Percentiles rank a stretch among this genome's conserved stretches.
phyloP scores from a whole-genome alignment of 352 stramenopile species.

The Pythium apleroticum region DNA sequence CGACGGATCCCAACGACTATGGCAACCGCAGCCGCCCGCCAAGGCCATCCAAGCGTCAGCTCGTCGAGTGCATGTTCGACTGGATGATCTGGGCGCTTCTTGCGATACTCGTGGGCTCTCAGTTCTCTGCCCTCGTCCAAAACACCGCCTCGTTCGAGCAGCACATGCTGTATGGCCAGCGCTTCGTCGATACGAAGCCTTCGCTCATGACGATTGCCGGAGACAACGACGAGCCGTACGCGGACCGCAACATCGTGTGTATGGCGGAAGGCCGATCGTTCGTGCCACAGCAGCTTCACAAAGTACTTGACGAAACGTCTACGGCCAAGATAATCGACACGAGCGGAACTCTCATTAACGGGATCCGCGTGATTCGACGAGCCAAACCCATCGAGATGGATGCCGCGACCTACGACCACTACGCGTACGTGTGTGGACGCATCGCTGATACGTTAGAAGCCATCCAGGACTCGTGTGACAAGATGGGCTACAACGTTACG shows the following conservation, averaged over 20 bases:
- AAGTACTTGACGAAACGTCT: constrained; percentile 9
- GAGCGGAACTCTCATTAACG: constrained; percentile 13
- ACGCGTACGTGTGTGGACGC: constrained; percentile 14
- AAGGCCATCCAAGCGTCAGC: constrained; percentile 1
- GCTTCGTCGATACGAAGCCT: not conserved
- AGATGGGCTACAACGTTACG: constrained; percentile 25
- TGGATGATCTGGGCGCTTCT: constrained; percentile 32
- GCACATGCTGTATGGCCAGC: constrained; percentile 7
- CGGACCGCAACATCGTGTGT: constrained; percentile 39
- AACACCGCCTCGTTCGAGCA: constrained; percentile 7
- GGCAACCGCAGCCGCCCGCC: too few species aligned
- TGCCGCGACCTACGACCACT: not conserved
- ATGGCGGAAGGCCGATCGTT: constrained; percentile 20
- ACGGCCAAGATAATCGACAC: constrained; percentile 8
- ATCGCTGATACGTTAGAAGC: constrained; percentile 9
- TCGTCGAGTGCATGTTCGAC: constrained; percentile 25
- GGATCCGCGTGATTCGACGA: constrained; percentile 24
- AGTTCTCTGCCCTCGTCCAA: constrained; percentile 27
- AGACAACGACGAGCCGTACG: constrained; percentile 38
- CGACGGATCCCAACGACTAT: not conserved
- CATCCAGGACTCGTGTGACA: constrained; percentile 14
- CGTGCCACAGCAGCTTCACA: constrained; percentile 28
- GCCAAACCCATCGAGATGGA: not conserved
- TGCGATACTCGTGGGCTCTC: constrained; percentile 20
- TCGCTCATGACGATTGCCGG: constrained; percentile 19